Base-by-base conservation (phyloP, 208 protist species). In the Leishmania guyanensis region DNA sequence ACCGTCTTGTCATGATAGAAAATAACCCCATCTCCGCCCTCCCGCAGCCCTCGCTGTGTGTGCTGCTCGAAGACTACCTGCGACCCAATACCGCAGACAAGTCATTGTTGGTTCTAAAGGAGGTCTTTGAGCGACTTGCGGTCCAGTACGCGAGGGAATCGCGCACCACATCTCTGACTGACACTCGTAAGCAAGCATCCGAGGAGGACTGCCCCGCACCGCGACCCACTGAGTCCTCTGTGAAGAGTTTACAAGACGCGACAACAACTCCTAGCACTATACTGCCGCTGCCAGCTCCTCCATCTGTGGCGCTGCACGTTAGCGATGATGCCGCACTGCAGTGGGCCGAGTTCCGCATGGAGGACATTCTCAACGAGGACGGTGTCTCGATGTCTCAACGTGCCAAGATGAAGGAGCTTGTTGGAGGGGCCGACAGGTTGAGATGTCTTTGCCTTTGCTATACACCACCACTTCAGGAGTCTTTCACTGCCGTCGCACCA, bases 31-130 rank as follows among this genome's bases (percentile, higher is more conserved):
- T 88, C 2, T 94, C 92, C 14, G 86, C 96, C 20, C 60, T 86
- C 3, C 71, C 71, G 60, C 93, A 98, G 62, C 88, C 88, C 14
- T n/a, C 54, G 50, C 69, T 89, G 56, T 85, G 84, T 51, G 79
- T 98, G 20, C 78, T 98, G 22, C 82, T 98, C 3, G 89, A 94
- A 74, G 95, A 98, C 84, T 98, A 95, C 81, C 48, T 92, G n/a
- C 26, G 51, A 12, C 82, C 87, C 6, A 88, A 90, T 50, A 33
- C 75, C 2, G 64, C 71, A 0, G 95, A 98, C 85, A 80, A 91
- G 46, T 88, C 89, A 33, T 77, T 97, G 46, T 78, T 75, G 54
- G 66, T 92, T 16, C 48, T 95, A 22, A 77, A 83, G 10, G 86
- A 72, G 16, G 50, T 96, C 26, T 79, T 96, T 71, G 79, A 84